Conservation (phyloP, 306 rosid species). For the Ceratonia siliqua region DNA sequence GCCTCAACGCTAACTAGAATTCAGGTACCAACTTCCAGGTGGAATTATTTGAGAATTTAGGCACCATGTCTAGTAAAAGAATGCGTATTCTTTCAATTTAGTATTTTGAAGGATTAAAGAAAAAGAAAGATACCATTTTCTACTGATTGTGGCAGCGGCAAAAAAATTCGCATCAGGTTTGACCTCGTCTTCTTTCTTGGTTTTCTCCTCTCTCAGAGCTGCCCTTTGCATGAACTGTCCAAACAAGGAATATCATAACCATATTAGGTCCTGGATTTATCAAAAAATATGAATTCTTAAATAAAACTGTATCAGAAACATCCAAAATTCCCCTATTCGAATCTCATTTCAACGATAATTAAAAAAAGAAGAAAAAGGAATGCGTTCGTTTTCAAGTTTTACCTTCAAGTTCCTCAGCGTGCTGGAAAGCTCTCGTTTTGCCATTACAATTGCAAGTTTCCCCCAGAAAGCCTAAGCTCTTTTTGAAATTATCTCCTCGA, state of each 20-base stretch:
- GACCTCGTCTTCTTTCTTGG: slow-evolving; percentile 60
- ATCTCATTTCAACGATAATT: not conserved
- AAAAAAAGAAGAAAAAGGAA: not conserved
- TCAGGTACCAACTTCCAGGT: not conserved
- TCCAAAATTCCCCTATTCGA: not conserved
- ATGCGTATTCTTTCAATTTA: not conserved
- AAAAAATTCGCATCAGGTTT: slow-evolving; percentile 42
- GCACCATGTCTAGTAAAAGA: not conserved
- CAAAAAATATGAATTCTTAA: not conserved
- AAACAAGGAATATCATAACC: not conserved
- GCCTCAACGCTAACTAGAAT: not conserved
- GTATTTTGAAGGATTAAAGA: not conserved
- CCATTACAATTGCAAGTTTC: slow-evolving; percentile 38
- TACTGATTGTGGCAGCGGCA: slow-evolving; percentile 30
- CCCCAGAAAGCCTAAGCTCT: not conserved
- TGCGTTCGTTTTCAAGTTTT: not conserved
- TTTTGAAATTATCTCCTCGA: not conserved
- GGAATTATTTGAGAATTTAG: not conserved
- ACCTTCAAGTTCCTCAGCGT: slow-evolving; percentile 70
- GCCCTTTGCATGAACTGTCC: slow-evolving; percentile 79
- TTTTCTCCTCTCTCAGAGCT: slow-evolving; percentile 50
- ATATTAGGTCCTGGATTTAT: not conserved
- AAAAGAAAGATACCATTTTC: slow-evolving; percentile 54
- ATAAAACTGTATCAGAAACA: not conserved
- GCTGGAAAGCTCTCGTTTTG: slow-evolving; percentile 64